These are phyloP conservation scores for Polysphondylium violaceum DNA, from an alignment of 78 protist genomes.

Conservation along the genomic window DNA sequence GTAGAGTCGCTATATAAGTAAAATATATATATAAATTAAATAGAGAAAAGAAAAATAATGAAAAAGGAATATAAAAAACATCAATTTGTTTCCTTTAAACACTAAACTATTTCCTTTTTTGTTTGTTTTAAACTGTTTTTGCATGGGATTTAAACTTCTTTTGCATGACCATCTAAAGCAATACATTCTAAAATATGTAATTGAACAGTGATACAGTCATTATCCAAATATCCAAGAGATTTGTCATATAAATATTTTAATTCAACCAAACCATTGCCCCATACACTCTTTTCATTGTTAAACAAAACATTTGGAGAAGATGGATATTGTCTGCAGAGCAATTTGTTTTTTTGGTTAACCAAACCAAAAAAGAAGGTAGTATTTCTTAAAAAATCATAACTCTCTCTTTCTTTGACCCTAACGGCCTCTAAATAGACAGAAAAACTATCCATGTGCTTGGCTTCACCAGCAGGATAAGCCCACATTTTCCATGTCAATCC, in stretches of 20 bases:
- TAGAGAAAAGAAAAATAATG: background rate
- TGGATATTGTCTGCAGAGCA: constrained; percentile 47
- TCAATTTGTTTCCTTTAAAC: too few species aligned
- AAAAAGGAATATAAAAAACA: background rate
- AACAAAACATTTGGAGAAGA: constrained; percentile 73
- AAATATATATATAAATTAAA: too few species aligned
- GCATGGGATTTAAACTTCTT: too few species aligned
- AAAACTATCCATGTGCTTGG: constrained; percentile 62
- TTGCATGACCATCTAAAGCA: constrained; percentile 73
- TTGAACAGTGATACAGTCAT: constrained; percentile 58
- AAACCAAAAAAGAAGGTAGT: constrained; percentile 70
- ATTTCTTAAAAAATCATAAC: constrained; percentile 58
- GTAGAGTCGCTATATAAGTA: too few species aligned
- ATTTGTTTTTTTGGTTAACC: constrained; percentile 58
- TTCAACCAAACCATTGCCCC: constrained; percentile 81
- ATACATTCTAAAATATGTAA: constrained; percentile 75
- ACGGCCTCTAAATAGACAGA: constrained; percentile 71
- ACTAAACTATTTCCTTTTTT: background rate
- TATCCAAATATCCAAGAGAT: constrained; percentile 64
- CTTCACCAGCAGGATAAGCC: constrained; percentile 80
- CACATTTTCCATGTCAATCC: constrained; percentile 74
- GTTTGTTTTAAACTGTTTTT: background rate
- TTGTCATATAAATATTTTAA: constrained; percentile 45
- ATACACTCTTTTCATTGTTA: constrained; percentile 70
- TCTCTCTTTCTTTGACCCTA: constrained; percentile 67